Base-by-base conservation (phyloP, 2,329 filamentous ascomycete genomes). In the Hortaea werneckii region DNA sequence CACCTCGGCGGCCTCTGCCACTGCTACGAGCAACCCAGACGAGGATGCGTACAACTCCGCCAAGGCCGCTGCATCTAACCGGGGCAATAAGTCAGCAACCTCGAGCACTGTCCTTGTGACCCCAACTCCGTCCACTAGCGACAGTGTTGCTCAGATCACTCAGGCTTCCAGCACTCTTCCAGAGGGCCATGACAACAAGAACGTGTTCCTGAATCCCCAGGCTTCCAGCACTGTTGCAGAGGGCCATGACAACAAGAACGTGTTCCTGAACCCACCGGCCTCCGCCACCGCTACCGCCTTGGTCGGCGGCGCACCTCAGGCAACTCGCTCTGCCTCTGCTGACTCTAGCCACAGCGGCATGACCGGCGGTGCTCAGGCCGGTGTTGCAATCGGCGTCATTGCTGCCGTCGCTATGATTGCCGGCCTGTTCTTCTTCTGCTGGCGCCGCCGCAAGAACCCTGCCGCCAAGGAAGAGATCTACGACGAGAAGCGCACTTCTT, bases 301-400 rank as follows among this genome's bases (percentile, higher is more conserved):
- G 20, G 46, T 7, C 34, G 53, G 51, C 27, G 50, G 47, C 8
- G 45, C 51, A 1, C 11, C 49, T 13, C 32, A 42, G 20, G 26
- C 45, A 13, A 51, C 35, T 6, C 29, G 10, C 32, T 41, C 26
- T 27, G 43, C 43, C 8, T 43, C 37, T 13, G 43, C 35, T 10
- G 37, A 52, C 42, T 53, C 37, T 28, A 29, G 26, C 28, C 46
- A 49, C 41, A 48, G 49, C 29, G 69, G 69, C 39, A 67, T 75
- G 66, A 70, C 65, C 41, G 61, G 62, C 43, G 62, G 75, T 46
- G 61, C 68, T 50, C 92, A 87, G 66, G 89, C 87, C 38, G 92
- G 92, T 49, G 77, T 95, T 50, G 87, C 83, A 5, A 81, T 95
- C 61, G 89, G 88, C 58, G 79, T 94, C 41, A 67, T 95, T 29